Percentiles rank a stretch among this genome's conserved stretches.
phyloP scores from a whole-genome alignment of 352 stramenopile species.

The Pythium scleroteichum region DNA sequence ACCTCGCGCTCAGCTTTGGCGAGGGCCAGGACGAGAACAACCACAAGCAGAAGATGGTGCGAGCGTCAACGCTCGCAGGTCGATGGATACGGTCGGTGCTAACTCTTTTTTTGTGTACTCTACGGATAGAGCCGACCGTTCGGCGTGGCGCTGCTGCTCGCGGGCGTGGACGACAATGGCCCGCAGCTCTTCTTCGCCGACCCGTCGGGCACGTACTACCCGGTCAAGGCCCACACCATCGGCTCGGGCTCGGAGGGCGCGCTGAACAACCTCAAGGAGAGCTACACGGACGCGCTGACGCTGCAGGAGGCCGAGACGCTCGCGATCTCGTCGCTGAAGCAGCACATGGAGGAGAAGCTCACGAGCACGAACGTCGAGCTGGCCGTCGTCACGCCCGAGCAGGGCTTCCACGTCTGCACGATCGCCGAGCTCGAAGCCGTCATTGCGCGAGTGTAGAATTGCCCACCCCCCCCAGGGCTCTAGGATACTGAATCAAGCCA shows the following conservation, averaged over 20 bases:
- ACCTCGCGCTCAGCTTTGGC: constrained; percentile 97
- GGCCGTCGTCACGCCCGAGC: constrained; percentile 92
- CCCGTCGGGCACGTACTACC: constrained; percentile 97
- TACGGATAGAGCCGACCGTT: constrained; percentile 91
- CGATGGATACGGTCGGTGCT: too few relatives aligned
- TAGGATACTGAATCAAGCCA: constrained; percentile 29
- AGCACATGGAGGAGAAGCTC: constrained; percentile 99
- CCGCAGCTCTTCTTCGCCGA: constrained; percentile 97
- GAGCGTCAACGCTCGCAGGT: not conserved
- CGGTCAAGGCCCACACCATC: constrained; percentile 99
- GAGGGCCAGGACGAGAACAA: constrained; percentile 93
- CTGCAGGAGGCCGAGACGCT: constrained; percentile 97
- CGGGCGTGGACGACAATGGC: constrained; percentile 94
- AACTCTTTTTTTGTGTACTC: not conserved
- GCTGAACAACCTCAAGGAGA: constrained; percentile 98
- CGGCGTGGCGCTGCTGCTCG: constrained; percentile 97
- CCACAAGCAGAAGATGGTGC: constrained; percentile 96
- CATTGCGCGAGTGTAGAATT: constrained; percentile 76
- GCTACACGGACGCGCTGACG: constrained; percentile 96
- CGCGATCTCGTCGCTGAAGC: constrained; percentile 96
- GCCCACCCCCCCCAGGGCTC: not conserved
- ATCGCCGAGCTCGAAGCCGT: constrained; percentile 92
- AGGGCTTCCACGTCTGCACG: constrained; percentile 96
- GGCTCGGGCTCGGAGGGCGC: constrained; percentile 97
- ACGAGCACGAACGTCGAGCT: constrained; percentile 98